Evolutionary conservation across 2,329 filamentous ascomycete genomes (phyloP), one percentile per base, ranked within the genome.

Genomic region (Fusarium nematophilum): DNA sequence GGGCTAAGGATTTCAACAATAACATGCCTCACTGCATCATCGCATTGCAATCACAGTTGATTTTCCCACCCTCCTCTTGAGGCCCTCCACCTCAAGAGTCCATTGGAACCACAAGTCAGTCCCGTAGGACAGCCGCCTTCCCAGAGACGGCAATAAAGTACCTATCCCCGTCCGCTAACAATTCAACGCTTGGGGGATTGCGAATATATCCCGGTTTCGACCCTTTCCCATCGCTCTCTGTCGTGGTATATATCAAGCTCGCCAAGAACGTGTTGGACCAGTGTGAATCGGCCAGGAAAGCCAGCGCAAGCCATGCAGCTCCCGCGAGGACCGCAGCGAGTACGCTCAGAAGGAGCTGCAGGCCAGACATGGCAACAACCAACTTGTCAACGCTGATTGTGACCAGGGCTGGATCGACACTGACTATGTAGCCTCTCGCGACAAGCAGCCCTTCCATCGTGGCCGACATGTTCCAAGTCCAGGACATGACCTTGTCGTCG

Each of bases 331-430:
- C 30, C 0, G 40, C 10, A 3, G 57, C 53, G 1, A 65, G 11
- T 13, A 43, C 29, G 23, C 57, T 59, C 0, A 65, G 46, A 3
- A 51, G 15, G 0, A 65, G 38, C 5, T 65, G 61, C 0, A 65
- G n/a, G 4, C 14, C 14, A 15, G 62, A 65, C 37, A 65, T 46
- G 2, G 62, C 62, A 0, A 65, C 49, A 5, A 62, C 62, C 25
- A 65, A 13, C 23, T 59, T 51, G 3, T 59, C 57, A 7, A 65
- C 50, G 4, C 27, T 53, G 5, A 65, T 62, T 9, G 23, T 15
- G 3, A 65, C 61, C 0, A 62, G 14, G 2, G 61, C 42, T 1
- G 61, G 46, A 11, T 65, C 40, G 3, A 65, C 18, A 10, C 57
- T 33, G 21, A 62, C 47, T 3, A 27, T 47, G 6, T 55, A 65